Base-by-base conservation (phyloP, 371 early-diverging fungal genomes). In the Syncephalastrum sp. region DNA sequence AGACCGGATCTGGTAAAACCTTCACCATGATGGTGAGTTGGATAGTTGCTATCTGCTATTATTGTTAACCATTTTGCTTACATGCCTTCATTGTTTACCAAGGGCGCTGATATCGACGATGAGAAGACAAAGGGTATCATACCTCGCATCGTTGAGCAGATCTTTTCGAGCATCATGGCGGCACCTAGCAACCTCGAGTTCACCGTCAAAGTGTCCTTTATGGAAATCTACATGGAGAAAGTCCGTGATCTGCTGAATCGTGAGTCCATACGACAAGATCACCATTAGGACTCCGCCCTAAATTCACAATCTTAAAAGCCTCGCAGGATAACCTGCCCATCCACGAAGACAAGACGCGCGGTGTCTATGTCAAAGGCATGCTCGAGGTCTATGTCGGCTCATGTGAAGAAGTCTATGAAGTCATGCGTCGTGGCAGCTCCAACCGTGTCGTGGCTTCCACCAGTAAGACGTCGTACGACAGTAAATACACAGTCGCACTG, bases 141-240 rank as follows among this genome's bases (percentile, higher is more conserved):
- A 51, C 96, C 97, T 19, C 91, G 97, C 60, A 88, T 95, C 58
- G 88, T 96, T 50, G 92, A 97, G 67, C 85, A 84, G 63, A 91
- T 99, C 43, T 98, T 98, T 69, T 69, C 79, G 16, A 86, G 88
- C 57, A 94, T 95, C 67, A 74, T 85, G 68, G 89, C 86, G 27
- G 89, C 95, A 13, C 95, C 93, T 33, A 75, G 89, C 14, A 91
- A 89, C 47, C 85, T 94, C 62, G 93, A 95, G 69, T 94, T 95
- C 71, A 93, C 93, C 17, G 95, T 97, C 59, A 91, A 91, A 68
- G 90, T 93, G 23, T 93, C 94, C n/a, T 97, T 89, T 75, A 93
- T 99, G 91, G 99, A 99, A 83, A 97, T 99, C 63, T 99, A 99
- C 82, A 99, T 99, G 95, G 99, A 99, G 65, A 91, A 90, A 70